Base-by-base conservation (phyloP, 768 basidiomycete genomes). In the Vararia minispora region DNA sequence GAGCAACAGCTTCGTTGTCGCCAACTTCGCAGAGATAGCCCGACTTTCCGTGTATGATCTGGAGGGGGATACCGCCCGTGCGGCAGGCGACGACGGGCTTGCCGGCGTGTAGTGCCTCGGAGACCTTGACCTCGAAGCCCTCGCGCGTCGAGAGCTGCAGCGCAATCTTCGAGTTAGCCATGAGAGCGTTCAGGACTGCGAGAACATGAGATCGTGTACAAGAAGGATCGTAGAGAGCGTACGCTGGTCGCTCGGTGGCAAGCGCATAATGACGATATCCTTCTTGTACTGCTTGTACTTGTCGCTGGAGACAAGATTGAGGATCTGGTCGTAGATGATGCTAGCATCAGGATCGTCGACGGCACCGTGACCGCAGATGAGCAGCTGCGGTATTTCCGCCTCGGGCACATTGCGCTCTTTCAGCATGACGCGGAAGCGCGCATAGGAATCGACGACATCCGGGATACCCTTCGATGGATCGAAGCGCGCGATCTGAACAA, bases 61-160 rank as follows among this genome's bases (percentile, higher is more conserved):
- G 92, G 33, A 95, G 75, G 28, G 92, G 92, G 53, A 97, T 94
- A 49, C 91, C 91, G 42, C 92, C 92, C 4, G 92, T 92, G 41
- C 68, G 69, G 36, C 69, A 79, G 6, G 86, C 86, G 51, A 97
- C 72, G 52, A 92, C 69, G 23, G 90, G 90, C 46, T 84, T 83
- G 43, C 84, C 84, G 22, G 87, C 77, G 59, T 92, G 86, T 37
- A 97, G 68, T n/a, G 86, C 88, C 62, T 94, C 88, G 33, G 88
- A 90, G 35, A 92, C 90, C 59, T 97, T 97, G 61, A 97, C 88
- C 55, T 97, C 92, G 62, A 95, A 97, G 21, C 92, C 92, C 63
- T 97, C 92, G 41, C 90, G 81, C 31, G 84, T 81, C 36, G 87
- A 90, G 31, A 97, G 76, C 58, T 97, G 92, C 34, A 89, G 72